Evolutionary conservation across 2,329 filamentous ascomycete genomes (phyloP), one percentile per base, ranked within the genome.

Genomic region (Curvularia sp.): DNA sequence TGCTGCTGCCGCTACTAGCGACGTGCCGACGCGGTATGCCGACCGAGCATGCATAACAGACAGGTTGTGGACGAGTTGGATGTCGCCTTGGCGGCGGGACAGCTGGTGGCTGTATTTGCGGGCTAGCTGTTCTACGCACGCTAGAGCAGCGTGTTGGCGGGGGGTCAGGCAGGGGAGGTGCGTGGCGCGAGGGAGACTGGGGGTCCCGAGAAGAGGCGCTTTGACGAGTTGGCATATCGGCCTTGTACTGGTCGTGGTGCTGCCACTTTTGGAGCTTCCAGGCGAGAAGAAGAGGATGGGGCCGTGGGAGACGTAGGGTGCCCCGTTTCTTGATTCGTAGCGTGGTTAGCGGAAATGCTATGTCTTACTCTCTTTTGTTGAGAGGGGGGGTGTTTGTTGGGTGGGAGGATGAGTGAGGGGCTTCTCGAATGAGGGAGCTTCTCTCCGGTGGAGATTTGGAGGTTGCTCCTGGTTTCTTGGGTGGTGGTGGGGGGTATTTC

Each of bases 151-250:
- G 38, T 62, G 53, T 49, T 77, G 75, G 55, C 68, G 65, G 18
- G 48, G 41, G 13, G 73, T 68, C 35, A 77, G 63, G 13, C 53
- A 52, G 6, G 75, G 74, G 70, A 77, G 75, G 20, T 61, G 61
- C 7, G 64, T 51, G 39, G 70, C 65, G 18, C 75, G 72, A 6
- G 67, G 70, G 53, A 77, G 72, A 22, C 59, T 64, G 12, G 72
- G 67, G 26, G 69, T 74, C 18, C 75, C 75, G n/a, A 76, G 63
- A 10, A 77, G 66, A 7, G 75, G 75, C 12, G 75, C 75, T 52
- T 76, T 76, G 48, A 77, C 75, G 12, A 77, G 67, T 56, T 77
- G 75, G 58, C 66, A 72, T 6, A 77, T 76, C 20, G 75, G 75
- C 28, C 2, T 31, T 31, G 18, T 18, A 18, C 18, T 18, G 18